Base-by-base conservation (phyloP, 345 rosid genomes). In the Salix caprea region DNA sequence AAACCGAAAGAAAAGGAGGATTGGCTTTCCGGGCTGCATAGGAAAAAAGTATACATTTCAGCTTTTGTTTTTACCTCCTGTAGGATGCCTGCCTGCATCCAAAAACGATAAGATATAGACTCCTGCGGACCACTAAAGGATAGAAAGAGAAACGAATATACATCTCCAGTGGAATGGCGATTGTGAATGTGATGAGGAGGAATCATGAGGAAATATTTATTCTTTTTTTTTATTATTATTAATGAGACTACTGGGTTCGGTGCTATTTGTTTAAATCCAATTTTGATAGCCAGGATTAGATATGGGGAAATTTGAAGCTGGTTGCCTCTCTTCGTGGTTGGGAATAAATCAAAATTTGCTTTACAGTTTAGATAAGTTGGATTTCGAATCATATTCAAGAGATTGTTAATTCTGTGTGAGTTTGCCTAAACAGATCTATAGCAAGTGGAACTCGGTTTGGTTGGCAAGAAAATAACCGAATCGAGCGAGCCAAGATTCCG, bases 121-220 rank as follows among this genome's bases (percentile, higher is more conserved):
- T 24, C 67, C 50, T 56, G 30, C 50, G 34, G 74, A 56, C 52
- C 50, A 56, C 66, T 21, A 13, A 71, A 73, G 39, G 76, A 73
- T 73, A 60, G 24, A 21, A 73, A n/a, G 37, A 60, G 54, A 23
- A 21, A 15, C 0, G 44, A 39, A 71, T 11, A 9, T 24, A 15
- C 44, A 24, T 60, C 67, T 9, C 8, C 19, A 24, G 52, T 23
- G 64, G 28, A 40, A 37, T 37, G 7, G 32, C 34, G 13, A 30
- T 37, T 36, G 58, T 23, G 50, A 72, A 58, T n/a, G 5, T 5
- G 61, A 12, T 34, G 30, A 24, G n/a, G 52, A 42, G 74, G 50
- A 36, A 72, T 72, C 74, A 44, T 2, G n/a, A 3, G 23, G 34
- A 21, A 52, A 15, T 10, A 0, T 7, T 70, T 36, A 36, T 36